Evolutionary conservation across 2,329 filamentous ascomycete species (phyloP), one percentile per base, ranked within the genome.

Genomic region (Penicillium sp.): DNA sequence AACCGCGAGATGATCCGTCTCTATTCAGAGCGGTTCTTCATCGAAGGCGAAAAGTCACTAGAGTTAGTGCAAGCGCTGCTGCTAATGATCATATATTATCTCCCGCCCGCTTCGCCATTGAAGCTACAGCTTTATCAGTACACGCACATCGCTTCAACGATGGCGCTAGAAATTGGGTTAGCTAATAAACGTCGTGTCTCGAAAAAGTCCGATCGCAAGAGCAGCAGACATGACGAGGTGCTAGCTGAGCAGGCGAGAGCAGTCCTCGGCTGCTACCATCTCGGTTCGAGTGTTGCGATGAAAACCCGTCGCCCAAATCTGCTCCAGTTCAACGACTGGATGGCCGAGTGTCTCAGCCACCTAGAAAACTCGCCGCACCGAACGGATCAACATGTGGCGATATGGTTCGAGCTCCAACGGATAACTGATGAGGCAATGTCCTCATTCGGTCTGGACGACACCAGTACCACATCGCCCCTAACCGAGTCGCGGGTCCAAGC

Each of bases 51-150:
- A 48, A 83, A 82, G 63, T 79, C 78, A 13, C 61, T 83, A 27
- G 80, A 83, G 59, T 65, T 83, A 49, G 74, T 83, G 41, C 80
- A 83, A 65, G 77, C 80, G 19, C 66, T 83, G 38, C 66, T 80
- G 41, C 61, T 82, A 54, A 79, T 77, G 65, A 78, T 77, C 25
- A 67, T 82, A 38, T 82, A 79, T 72, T 82, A 81, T 61, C 76
- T 75, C 60, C 79, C 80, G 3, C 79, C 81, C 2, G 73, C 75
- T 19, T 76, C 78, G 53, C 79, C 78, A 51, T 70, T 77, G 55
- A 75, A 77, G 59, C 61, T 81, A 56, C 80, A 82, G 53, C 77
- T 80, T 62, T 82, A 81, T 65, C 78, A 82, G 63, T 79, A 82
- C 57, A 78, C 80, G 27, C 79, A 81, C 59, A 79, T 82, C 62